Evolutionary conservation across 2,329 filamentous ascomycete genomes (phyloP).

Genomic region (Fusarium sterilihyphosum): DNA sequence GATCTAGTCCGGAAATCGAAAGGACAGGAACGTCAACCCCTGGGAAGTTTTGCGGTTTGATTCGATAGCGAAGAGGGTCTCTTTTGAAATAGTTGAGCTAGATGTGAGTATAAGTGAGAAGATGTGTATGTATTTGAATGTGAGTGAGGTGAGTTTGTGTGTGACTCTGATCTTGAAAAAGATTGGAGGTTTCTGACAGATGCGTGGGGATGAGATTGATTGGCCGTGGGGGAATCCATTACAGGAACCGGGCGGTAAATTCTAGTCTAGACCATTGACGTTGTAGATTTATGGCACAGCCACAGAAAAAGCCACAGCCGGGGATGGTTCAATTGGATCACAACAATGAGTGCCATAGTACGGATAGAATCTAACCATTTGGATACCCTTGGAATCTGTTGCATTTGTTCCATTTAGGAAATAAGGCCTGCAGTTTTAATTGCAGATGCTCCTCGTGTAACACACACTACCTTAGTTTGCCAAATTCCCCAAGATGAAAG

Average conservation of each 20-base stretch:
- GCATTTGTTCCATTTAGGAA: background rate
- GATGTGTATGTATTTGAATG: background rate
- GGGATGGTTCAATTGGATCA: background rate
- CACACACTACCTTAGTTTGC: background rate
- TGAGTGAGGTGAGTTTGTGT: background rate
- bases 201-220: conserved; percentile 32
- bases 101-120: background rate
- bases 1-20: conserved; percentile 19
- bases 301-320: conserved; percentile 34
- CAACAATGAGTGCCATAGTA: background rate
- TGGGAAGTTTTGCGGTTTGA: conserved; percentile 1
- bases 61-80: background rate
- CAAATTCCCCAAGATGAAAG: background rate
- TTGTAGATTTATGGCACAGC: conserved; percentile 10
- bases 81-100: conserved; percentile 6
- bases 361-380: background rate
- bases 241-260: conserved; percentile 8
- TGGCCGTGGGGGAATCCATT: conserved; percentile 20
- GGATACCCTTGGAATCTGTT: background rate
- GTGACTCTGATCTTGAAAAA: conserved; percentile 13
- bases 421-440: background rate
- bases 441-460: background rate
- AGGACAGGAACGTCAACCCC: conserved; percentile 15
- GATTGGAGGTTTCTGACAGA: conserved; percentile 25
- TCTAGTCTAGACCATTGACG: background rate